Evolutionary conservation across 164 flowering plant genomes (phyloP), one percentile per base, ranked within the genome.

Genomic region (Chloranthus sessilifolius): DNA sequence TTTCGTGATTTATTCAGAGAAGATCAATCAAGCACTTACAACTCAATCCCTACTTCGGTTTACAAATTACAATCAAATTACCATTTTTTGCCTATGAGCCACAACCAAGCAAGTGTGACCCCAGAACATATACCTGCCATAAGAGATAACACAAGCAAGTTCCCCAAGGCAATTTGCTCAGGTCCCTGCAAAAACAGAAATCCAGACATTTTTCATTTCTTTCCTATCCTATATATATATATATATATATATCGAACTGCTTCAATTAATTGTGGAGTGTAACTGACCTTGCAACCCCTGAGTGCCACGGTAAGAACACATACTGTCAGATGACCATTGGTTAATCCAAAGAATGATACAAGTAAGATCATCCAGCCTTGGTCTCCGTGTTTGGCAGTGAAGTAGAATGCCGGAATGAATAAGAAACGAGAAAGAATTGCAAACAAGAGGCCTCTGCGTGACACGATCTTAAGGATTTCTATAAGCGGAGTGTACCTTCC

Each of bases 281-380:
- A 30, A 48, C 39, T 11, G 20, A 73, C 80, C 79, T 68, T 80
- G 69, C 77, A 80, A 21, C 81, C 82, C 64, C 67, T 75, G 12
- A 80, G 85, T 14, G 82, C 85, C 0, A 26, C 60, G 1, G 74
- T 76, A 2, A 76, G 53, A 46, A 76, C 72, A 52, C 74, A 74
- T 14, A 79, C 81, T 11, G 85, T 76, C 37, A 79, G 74, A 50
- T 79, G 47, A 22, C 85, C 84, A 47, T 79, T 76, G 22, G 72
- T 40, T n/a, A 80, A 15, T 11, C 85, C 85, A 45, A 80, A 45
- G 36, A 77, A 56, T 1, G 81, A 72, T 7, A 39, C 50, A 23
- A 80, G 76, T 60, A 71, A 12, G 37, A 80, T 68, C 86, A 80
- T 77, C 77, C 74, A 75, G 8, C 82, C 83, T 27, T 77, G 81